Percentiles rank a stretch among this genome's conserved stretches.
phyloP scores from a whole-genome alignment of 257 asterid species.

The Solanum etuberosum region DNA sequence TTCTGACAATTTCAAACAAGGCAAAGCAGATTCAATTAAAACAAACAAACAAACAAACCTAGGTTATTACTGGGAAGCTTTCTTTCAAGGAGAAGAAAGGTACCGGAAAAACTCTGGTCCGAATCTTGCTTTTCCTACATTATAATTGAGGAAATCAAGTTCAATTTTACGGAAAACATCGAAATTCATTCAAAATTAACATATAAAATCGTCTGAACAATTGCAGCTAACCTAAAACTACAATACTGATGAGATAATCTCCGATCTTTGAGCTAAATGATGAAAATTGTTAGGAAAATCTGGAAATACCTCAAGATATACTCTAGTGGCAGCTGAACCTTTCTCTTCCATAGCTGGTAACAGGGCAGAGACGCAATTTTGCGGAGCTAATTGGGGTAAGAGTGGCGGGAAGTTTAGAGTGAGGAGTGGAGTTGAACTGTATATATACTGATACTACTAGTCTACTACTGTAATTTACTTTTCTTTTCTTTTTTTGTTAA shows the following conservation, averaged over 20 bases:
- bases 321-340: neutral
- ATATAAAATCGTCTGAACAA: neutral
- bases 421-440: neutral
- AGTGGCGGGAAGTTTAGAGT: neutral
- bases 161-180: neutral
- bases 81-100: neutral
- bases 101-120: constrained; percentile 80
- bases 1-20: neutral
- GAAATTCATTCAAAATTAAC: neutral
- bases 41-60: neutral
- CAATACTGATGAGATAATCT: neutral
- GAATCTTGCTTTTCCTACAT: constrained; percentile 36
- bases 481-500: neutral
- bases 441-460: neutral
- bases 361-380: neutral
- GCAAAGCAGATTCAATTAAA: neutral
- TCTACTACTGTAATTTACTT: neutral
- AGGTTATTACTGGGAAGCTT: neutral
- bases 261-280: neutral
- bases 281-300: neutral
- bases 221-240: neutral
- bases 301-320: neutral
- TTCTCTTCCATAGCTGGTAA: neutral
- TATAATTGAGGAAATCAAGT: neutral
- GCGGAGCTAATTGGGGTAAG: neutral